Base-by-base conservation (phyloP, 2,329 filamentous ascomycete genomes). In the Pseudogymnoascus destructans region DNA sequence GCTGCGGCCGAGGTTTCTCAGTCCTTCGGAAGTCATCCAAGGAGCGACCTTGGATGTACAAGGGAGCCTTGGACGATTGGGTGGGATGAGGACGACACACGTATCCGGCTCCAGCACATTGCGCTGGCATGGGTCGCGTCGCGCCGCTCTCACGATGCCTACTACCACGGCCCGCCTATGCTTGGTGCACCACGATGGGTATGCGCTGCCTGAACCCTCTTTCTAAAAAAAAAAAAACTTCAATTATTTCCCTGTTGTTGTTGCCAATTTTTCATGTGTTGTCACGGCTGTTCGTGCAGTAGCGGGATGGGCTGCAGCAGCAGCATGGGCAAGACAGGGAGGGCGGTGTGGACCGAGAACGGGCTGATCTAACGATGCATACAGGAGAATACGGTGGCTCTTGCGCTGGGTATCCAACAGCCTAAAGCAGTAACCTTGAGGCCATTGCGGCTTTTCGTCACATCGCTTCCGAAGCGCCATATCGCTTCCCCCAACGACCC, bases 51-150 rank as follows among this genome's bases (percentile, higher is more conserved):
- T 71, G 70, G 60, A 69, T 70, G 61, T 70, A 70, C 61, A 71
- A 73, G 65, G 71, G 72, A 60, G 70, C 71, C 61, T 66, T 69
- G 64, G 70, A 74, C 64, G 71, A 74, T 68, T 73, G 71, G 68
- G 66, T 73, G 67, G 73, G 70, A 68, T 75, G 73, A 75, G 58
- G 64, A 67, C 58, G 64, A 64, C 61, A 67, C 66, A 57, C 60
- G 67, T 66, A 70, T 68, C 67, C 67, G 66, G 67, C 66, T 69
- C 64, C 65, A 62, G 63, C 60, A 66, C 59, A 69, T 69, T 61
- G 66, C 68, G 60, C 65, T 65, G 64, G 66, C 66, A 64, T 72
- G 66, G 69, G 59, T 68, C 46, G 64, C 64, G 62, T 64, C 60
- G 57, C 62, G 66, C 57, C 62, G 55, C 27, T 55, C 52, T 32